Evolutionary conservation across 2,329 filamentous ascomycete species (phyloP).

Genomic region (Diaporthe citriasiana): DNA sequence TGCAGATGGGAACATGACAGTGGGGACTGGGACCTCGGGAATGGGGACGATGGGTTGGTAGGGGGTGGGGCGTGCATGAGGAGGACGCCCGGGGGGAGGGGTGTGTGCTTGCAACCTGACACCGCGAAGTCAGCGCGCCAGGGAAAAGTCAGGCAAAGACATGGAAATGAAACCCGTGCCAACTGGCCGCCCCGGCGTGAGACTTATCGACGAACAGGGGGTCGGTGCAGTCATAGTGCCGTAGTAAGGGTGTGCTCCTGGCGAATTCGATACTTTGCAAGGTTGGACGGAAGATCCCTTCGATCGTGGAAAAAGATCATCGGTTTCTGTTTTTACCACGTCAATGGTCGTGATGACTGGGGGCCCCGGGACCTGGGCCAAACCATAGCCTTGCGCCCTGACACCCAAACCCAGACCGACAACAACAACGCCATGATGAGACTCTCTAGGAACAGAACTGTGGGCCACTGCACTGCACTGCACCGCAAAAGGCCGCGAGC

Average conservation of each 20-base stretch:
- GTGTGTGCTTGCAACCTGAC: conserved; percentile 23
- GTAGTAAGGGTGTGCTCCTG: conserved; percentile 25
- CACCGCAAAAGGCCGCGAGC: conserved; percentile 32
- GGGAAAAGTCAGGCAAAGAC: conserved; percentile 18
- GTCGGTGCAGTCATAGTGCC: conserved; percentile 39
- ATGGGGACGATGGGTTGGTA: conserved; percentile 32
- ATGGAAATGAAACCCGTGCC: conserved; percentile 26
- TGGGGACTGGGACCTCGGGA: conserved; percentile 38
- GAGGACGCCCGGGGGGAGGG: conserved; percentile 17
- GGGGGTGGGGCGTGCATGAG: conserved; percentile 35
- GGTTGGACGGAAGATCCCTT: conserved; percentile 36
- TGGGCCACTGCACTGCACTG: conserved; percentile 36
- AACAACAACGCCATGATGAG: conserved; percentile 33
- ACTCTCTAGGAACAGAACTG: conserved; percentile 37
- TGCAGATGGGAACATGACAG: conserved; percentile 42
- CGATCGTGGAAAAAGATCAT: conserved; percentile 40
- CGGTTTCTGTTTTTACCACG: conserved; percentile 44
- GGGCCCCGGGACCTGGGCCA: conserved; percentile 19
- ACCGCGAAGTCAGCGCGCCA: conserved; percentile 23
- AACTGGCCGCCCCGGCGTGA: conserved; percentile 31
- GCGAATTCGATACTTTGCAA: conserved; percentile 23
- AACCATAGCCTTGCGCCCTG: conserved; percentile 30
- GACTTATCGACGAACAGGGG: conserved; percentile 27
- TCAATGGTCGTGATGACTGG: conserved; percentile 34
- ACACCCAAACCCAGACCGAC: conserved; percentile 32